Base-by-base conservation (phyloP, 371 early-diverging fungal genomes). In the Mucor irregularis region DNA sequence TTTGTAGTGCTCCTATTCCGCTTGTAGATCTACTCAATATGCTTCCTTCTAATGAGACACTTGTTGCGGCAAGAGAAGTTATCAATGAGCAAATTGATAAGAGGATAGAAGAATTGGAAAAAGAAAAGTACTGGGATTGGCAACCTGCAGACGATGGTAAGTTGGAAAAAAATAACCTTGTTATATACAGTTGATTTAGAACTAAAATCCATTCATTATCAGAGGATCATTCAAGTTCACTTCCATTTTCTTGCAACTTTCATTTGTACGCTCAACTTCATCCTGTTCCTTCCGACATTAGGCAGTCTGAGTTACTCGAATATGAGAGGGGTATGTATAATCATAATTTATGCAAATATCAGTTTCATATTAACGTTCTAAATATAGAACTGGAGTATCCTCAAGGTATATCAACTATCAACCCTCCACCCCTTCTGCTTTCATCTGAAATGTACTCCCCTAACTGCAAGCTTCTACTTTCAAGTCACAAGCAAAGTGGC, bases 241-340 rank as follows among this genome's bases (percentile, higher is more conserved):
- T 69, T 4, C 42, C 64, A 0, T 77, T 79, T 34, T 66, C 58
- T 24, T 89, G 89, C 51, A 59, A 66, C 9, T 87, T 83, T 48
- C 82, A 86, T 44, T 63, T 87, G 28, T 84, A 73, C 58, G 64
- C 75, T 51, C 86, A 85, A 29, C 72, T 89, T 0, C 68, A 71
- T 22, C 81, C 83, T 10, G 74, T 81, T 2, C 61, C 76, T 33
- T 52, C 66, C 10, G 54, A 64, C 25, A 66, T 82, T 30, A 75
- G 72, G 22, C 56, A 66, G 19, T 58, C 69, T 1, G 73, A 80
- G 1, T 57, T 86, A 25, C 58, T 76, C 5, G 86, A 84, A 25
- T 73, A 79, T 43, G 86, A 86, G 67, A 62, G 69, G 66, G 82
- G 84, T 82, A 53, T 7, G 0, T 9, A 10, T 24, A 6, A 10